Evolutionary conservation across 106 monocot species (phyloP), one percentile per base, ranked within the genome.

Genomic region (Dendrobium nobile): DNA sequence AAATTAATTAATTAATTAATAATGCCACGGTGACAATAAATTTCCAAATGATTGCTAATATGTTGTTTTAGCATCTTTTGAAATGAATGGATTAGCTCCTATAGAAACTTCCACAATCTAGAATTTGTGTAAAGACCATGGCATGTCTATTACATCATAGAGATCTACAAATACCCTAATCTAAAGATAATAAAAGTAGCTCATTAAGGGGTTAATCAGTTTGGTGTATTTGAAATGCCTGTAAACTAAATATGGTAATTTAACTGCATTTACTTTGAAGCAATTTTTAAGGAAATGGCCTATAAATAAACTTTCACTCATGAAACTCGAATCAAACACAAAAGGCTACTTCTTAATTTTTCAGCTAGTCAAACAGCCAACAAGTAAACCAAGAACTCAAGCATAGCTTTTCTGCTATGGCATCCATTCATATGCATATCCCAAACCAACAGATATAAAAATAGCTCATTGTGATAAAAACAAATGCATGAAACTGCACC

Each of bases 181-280:
- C 72, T 72, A 72, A 72, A 33, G 33, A 72, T 40, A 22, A 68
- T 68, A 27, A 68, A 72, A 72, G 72, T 9, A 72, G 72, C 1
- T 40, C 40, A 40, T 16, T 65, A 26, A 65, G 5, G 18, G n/a
- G 18, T 45, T 45, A 45, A 3, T 51, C 10, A 2, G 51, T 51
- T 51, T 13, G 1, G 13, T 15, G 22, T 22, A 61, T 61, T 22
- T n/a, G 8, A 61, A 61, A 22, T 61, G 61, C 20, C 20, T 61
- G 61, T 20, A 19, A 61, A 61, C 20, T 61, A 61, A 61, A 56
- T 56, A 56, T 16, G 13, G 56, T 56, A 11, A 56, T 56, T 56
- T 18, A 16, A 56, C 56, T 19, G 10, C 56, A 45, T 45, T 56
- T 56, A 56, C 56, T 15, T 56, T 56, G 56, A 56, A 15, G 9